A percentile compares a stretch with the other conserved stretches of the same genome.
These are phyloP conservation scores for Austroboletus rostrupii DNA, from an alignment of 1,284 basidiomycete species.

Conservation along the genomic window DNA sequence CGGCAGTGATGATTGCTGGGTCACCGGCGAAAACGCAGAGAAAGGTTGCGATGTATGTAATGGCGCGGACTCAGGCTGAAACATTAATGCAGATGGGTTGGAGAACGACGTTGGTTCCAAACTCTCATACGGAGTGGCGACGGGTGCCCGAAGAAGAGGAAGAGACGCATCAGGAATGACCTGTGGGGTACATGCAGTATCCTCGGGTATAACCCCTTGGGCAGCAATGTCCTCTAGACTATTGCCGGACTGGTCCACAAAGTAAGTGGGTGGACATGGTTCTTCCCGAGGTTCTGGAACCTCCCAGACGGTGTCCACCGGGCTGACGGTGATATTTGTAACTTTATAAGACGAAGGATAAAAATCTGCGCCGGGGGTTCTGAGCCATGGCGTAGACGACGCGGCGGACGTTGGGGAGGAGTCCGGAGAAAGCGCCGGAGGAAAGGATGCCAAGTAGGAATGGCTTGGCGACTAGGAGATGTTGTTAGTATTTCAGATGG, in stretches of 20 bases:
- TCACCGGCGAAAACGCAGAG: background rate
- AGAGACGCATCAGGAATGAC: background rate
- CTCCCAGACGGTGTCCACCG: conserved; percentile 3
- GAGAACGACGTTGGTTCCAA: background rate
- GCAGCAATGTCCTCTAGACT: conserved; percentile 17
- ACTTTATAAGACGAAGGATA: background rate
- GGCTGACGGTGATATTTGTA: background rate
- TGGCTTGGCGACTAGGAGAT: background rate
- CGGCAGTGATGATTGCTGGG: background rate
- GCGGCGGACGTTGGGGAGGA: conserved; percentile 21
- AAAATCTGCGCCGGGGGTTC: conserved; percentile 14
- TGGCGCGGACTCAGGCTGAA: background rate
- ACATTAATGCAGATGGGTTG: background rate
- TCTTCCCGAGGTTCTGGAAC: background rate
- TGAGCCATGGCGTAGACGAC: conserved; percentile 23
- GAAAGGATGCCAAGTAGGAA: conserved; percentile 3
- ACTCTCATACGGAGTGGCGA: background rate
- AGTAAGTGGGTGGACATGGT: background rate
- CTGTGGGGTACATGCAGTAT: conserved; percentile 18
- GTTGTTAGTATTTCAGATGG: background rate
- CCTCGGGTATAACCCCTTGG: conserved; percentile 17
- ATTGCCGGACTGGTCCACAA: conserved; percentile 20
- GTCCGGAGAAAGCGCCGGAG: conserved; percentile 27
- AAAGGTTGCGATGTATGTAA: conserved; percentile 2
- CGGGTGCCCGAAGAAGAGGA: background rate